A percentile compares a stretch with the other conserved stretches of the same genome.
These are phyloP conservation scores for Aspergillus nanangensis DNA, from an alignment of 495 filamentous ascomycete species.

Conservation along the genomic window DNA sequence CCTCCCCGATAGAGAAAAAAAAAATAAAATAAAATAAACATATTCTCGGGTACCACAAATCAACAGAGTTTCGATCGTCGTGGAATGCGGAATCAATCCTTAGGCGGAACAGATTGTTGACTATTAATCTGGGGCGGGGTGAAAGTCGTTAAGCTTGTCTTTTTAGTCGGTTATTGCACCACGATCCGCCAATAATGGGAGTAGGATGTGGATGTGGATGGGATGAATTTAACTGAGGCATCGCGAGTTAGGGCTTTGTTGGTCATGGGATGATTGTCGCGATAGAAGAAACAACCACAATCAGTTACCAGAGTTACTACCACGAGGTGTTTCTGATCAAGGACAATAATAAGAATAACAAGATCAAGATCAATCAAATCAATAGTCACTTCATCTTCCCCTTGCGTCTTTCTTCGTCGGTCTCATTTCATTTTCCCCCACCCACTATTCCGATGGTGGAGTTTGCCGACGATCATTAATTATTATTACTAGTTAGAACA, in stretches of 20 bases:
- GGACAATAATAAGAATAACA: too few relatives aligned
- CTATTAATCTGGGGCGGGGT: neutral
- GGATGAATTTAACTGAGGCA: neutral
- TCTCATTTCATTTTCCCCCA: neutral
- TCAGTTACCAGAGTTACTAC: too few relatives aligned
- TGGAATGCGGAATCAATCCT: neutral
- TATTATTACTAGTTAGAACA: too few relatives aligned
- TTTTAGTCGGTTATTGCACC: conserved; percentile 5
- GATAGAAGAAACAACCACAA: too few relatives aligned
- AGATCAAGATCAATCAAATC: too few relatives aligned
- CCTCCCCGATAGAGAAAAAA: neutral
- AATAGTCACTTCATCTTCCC: too few relatives aligned
- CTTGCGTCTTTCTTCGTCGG: too few relatives aligned
- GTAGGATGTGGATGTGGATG: too few relatives aligned
- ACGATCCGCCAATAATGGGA: conserved; percentile 2
- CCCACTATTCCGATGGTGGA: neutral
- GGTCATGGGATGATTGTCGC: neutral
- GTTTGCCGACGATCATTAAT: neutral
- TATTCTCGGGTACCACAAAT: too few relatives aligned
- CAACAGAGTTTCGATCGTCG: too few relatives aligned
- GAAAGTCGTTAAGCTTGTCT: conserved; percentile 1
- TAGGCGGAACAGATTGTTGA: neutral
- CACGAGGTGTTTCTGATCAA: too few relatives aligned
- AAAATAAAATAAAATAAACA: too few relatives aligned
- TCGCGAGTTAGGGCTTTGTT: neutral